A percentile compares a stretch with the other conserved stretches of the same genome.
Conservation (phyloP, 208 protist species). For the Sergeia podlipaevii region DNA sequence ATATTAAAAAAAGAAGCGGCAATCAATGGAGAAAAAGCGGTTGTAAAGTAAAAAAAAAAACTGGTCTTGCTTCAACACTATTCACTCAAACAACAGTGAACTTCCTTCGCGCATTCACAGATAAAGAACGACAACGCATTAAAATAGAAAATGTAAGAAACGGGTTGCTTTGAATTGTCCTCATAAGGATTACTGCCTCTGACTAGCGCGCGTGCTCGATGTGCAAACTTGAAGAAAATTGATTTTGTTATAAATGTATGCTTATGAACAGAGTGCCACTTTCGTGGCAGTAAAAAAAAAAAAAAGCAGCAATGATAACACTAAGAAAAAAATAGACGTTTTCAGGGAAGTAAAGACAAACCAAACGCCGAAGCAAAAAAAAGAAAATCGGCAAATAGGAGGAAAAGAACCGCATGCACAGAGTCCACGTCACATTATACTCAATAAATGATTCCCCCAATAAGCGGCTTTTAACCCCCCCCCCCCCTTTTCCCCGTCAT, state of each 20-base stretch:
- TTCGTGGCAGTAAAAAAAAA: not conserved
- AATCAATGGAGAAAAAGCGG: not conserved
- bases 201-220: too few relatives aligned
- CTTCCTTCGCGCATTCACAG: too few relatives aligned
- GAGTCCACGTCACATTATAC: not conserved
- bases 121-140: not conserved
- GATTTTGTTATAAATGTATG: too few relatives aligned
- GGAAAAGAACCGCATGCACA: not conserved
- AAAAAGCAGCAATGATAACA: conserved; percentile 1
- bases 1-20: not conserved
- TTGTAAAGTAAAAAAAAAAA: not conserved
- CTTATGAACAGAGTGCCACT: not conserved
- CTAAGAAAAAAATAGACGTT: conserved; percentile 2
- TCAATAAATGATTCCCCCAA: not conserved
- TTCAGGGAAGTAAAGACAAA: not conserved
- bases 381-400: conserved; percentile 1
- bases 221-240: too few relatives aligned
- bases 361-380: conserved; percentile 6
- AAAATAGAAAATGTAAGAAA: too few relatives aligned
- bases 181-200: too few relatives aligned
- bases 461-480: too few relatives aligned
- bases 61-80: too few relatives aligned
- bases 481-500: too few relatives aligned
- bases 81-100: too few relatives aligned
- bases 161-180: too few relatives aligned